phyloP scores from a whole-genome alignment of 1,139 yeast genomes.

The Wickerhamiella infanticola region DNA sequence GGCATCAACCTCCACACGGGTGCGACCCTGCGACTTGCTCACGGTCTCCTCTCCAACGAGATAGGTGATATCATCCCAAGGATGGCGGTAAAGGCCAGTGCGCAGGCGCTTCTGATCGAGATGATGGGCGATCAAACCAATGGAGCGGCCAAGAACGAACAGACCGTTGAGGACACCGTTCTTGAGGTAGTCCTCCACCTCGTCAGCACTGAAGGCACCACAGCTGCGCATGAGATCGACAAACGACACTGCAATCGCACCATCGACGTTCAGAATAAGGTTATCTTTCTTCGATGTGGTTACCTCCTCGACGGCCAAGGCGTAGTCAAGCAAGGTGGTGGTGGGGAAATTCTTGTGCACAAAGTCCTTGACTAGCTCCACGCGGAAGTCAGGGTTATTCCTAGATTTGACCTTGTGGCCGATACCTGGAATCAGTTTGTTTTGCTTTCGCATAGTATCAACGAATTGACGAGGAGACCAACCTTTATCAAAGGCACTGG shows the following conservation, averaged over 20 bases:
- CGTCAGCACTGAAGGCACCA: constrained; percentile 32
- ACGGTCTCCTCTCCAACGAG: constrained; percentile 26
- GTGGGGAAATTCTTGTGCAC: constrained; percentile 32
- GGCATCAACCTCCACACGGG: constrained; percentile 26
- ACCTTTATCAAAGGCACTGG: constrained; percentile 31
- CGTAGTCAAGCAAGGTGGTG: constrained; percentile 30
- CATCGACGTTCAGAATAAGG: constrained; percentile 32
- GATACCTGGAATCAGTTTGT: constrained; percentile 34
- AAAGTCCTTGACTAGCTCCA: constrained; percentile 32
- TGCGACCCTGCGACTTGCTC: constrained; percentile 14
- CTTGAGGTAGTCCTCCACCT: constrained; percentile 30
- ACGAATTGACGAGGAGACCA: constrained; percentile 33
- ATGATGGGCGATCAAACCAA: constrained; percentile 33
- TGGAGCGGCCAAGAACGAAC: constrained; percentile 32
- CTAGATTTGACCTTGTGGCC: constrained; percentile 35
- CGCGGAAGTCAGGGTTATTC: constrained; percentile 35
- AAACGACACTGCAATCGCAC: constrained; percentile 32
- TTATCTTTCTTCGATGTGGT: constrained; percentile 35
- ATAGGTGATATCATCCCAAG: constrained; percentile 35
- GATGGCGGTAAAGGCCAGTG: constrained; percentile 33
- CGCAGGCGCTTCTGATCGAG: constrained; percentile 33
- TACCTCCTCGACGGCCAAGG: constrained; percentile 34
- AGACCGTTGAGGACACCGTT: constrained; percentile 34
- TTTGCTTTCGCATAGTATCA: constrained; percentile 32
- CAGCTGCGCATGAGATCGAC: constrained; percentile 31